A percentile compares a stretch with the other conserved stretches of the same genome.
These are phyloP conservation scores for Rhytidhysteron rufulum DNA, from an alignment of 2,329 filamentous ascomycete species.

Conservation along the genomic window DNA sequence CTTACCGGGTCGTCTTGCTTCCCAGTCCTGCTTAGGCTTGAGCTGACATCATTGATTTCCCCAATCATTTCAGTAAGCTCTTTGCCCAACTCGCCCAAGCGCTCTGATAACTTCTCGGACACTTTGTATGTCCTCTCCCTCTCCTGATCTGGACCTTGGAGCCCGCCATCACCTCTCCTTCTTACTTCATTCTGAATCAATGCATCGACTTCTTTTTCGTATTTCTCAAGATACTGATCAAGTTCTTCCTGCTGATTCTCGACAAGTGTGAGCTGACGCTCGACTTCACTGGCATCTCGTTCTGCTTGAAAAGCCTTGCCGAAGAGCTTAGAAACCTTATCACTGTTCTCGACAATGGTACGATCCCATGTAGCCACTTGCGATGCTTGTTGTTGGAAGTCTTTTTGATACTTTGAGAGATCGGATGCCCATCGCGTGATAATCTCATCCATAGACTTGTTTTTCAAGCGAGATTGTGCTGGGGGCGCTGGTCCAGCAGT, in stretches of 20 bases:
- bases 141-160: conserved; percentile 90
- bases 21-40: conserved; percentile 80
- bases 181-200: conserved; percentile 74
- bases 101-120: conserved; percentile 86
- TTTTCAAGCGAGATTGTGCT: conserved; percentile 81
- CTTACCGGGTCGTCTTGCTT: conserved; percentile 55
- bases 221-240: conserved; percentile 80
- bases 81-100: conserved; percentile 88
- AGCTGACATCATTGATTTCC: conserved; percentile 93
- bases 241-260: conserved; percentile 93
- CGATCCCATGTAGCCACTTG: conserved; percentile 90
- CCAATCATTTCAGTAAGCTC: conserved; percentile 95
- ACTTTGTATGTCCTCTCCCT: conserved; percentile 91
- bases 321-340: conserved; percentile 92
- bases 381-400: conserved; percentile 86
- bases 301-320: conserved; percentile 90
- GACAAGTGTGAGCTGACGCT: conserved; percentile 82
- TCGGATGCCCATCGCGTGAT: conserved; percentile 96
- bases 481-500: conserved; percentile 78
- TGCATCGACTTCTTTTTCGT: conserved; percentile 86
- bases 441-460: conserved; percentile 99
- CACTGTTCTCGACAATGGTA: conserved; percentile 85
- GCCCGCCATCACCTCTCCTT: conserved; percentile 56
- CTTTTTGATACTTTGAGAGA: conserved; percentile 91
- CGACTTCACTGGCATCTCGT: conserved; percentile 86